phyloP scores from a whole-genome alignment of 177 flowering plant species.

The Vitis hybrid region DNA sequence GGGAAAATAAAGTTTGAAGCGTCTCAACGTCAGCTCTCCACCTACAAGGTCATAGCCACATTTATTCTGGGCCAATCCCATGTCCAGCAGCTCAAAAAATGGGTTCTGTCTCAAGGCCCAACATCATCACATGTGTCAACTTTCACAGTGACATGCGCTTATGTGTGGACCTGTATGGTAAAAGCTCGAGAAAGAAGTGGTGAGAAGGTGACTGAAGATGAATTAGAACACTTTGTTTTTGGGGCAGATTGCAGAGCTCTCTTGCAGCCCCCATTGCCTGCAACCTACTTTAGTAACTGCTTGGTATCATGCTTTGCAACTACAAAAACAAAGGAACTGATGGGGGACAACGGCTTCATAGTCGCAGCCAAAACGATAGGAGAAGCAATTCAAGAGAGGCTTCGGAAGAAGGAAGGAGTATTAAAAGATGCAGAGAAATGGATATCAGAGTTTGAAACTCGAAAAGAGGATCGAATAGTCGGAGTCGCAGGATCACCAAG shows the following conservation, averaged over 20 bases:
- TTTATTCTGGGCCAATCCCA: too few species aligned
- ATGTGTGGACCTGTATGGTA: too few species aligned
- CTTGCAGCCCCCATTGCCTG: conserved; percentile 10
- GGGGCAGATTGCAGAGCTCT: conserved; percentile 10
- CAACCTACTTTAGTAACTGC: conserved; percentile 13
- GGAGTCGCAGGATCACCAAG: conserved; percentile 19
- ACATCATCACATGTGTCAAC: too few species aligned
- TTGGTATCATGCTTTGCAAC: background rate
- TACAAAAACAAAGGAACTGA: background rate
- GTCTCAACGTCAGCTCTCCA: too few species aligned
- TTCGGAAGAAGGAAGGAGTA: conserved; percentile 9
- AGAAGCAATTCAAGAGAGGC: conserved; percentile 1
- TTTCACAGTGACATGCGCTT: too few species aligned
- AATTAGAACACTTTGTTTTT: background rate
- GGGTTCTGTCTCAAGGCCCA: too few species aligned
- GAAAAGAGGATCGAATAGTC: background rate
- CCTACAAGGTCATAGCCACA: too few species aligned
- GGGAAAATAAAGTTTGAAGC: too few species aligned
- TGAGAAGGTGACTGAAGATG: background rate
- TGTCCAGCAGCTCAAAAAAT: too few species aligned
- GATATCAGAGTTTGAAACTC: background rate
- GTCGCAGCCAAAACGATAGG: conserved; percentile 4
- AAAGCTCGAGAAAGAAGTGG: background rate
- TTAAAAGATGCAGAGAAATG: conserved; percentile 4
- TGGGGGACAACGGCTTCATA: background rate